Percentiles rank a stretch among this genome's conserved stretches.
Conservation (phyloP, 192 early-diverging fungal species). For the Mortierella hygrophila region DNA sequence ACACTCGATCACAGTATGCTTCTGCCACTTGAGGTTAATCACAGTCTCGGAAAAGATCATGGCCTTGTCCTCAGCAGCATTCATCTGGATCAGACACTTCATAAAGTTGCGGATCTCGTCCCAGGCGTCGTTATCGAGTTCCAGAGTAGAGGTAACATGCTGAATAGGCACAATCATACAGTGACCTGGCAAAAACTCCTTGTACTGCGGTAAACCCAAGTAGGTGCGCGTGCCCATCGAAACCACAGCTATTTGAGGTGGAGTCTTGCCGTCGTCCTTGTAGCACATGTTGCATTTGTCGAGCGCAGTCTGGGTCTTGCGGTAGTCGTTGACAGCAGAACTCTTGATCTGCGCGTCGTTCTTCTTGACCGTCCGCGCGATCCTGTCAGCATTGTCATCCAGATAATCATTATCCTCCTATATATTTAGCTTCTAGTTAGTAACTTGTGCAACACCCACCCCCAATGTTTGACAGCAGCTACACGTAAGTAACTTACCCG, state of each 20-base stretch:
- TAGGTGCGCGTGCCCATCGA: slow-evolving; percentile 84
- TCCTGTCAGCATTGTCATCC: slow-evolving; percentile 88
- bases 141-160: slow-evolving; percentile 84
- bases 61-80: slow-evolving; percentile 73
- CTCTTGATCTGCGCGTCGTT: slow-evolving; percentile 68
- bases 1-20: slow-evolving; percentile 92
- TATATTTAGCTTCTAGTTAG: slow-evolving; percentile 33
- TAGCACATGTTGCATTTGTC: slow-evolving; percentile 86
- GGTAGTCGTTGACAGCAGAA: slow-evolving; percentile 69
- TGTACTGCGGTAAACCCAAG: slow-evolving; percentile 79
- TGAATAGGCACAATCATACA: slow-evolving; percentile 94
- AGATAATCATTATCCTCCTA: slow-evolving; percentile 91
- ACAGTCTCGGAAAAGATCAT: slow-evolving; percentile 95
- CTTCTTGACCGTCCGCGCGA: slow-evolving; percentile 72
- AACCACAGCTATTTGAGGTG: slow-evolving; percentile 78
- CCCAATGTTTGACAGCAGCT: not conserved
- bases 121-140: slow-evolving; percentile 93
- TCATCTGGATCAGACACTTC: slow-evolving; percentile 94
- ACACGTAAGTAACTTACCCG: slow-evolving; percentile 35
- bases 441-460: slow-evolving; percentile 28
- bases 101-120: slow-evolving; percentile 96
- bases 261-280: slow-evolving; percentile 66
- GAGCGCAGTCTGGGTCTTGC: slow-evolving; percentile 71
- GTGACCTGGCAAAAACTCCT: slow-evolving; percentile 86
- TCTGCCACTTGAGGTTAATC: slow-evolving; percentile 77